Evolutionary conservation across 1,139 yeast genomes (phyloP), one percentile per base, ranked within the genome.

Genomic region (Candida sp.): DNA sequence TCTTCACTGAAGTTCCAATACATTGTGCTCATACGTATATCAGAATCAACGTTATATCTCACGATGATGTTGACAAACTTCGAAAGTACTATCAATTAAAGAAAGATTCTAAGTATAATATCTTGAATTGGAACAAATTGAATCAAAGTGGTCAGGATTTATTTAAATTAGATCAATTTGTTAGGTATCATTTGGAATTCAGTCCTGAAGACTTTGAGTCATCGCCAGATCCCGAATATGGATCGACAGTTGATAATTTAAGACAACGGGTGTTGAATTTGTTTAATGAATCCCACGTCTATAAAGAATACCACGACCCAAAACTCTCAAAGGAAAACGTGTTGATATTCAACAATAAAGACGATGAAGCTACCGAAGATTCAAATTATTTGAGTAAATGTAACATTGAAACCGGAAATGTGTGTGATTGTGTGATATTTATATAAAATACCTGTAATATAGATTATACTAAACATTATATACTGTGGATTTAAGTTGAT

Each of bases 11-110:
- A 43, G 77, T 81, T 33, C 93, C 93, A 0, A 81, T 84, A 5
- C 91, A 84, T 58, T 86, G 90, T 64, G 90, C 93, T 1, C 89
- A 84, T 59, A 70, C 84, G 1, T 80, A 81, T 49, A 76, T 82
- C 2, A 65, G 79, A 22, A 67, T 84, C 38, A 75, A 79, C 44
- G 53, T 73, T 2, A 58, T 73, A 1, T 45, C 63, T 6, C 45
- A 49, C n/a, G 55, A 58, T 3, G 48, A 55, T 32, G 19, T 49
- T 5, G 50, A 50, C 0, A 41, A 52, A 21, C 52, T 70, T 33
- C 45, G 54, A 23, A 55, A 60, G 19, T 68, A 68, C 46, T 70
- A 68, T 50, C 39, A 45, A 5, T 52, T 64, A 42, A 67, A 61
- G 44, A 51, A 54, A 21, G 57, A 56, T 12, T 60, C 66, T 5